phyloP scores from a whole-genome alignment of 192 early-diverging fungal species.

The Piromyces sp. region DNA sequence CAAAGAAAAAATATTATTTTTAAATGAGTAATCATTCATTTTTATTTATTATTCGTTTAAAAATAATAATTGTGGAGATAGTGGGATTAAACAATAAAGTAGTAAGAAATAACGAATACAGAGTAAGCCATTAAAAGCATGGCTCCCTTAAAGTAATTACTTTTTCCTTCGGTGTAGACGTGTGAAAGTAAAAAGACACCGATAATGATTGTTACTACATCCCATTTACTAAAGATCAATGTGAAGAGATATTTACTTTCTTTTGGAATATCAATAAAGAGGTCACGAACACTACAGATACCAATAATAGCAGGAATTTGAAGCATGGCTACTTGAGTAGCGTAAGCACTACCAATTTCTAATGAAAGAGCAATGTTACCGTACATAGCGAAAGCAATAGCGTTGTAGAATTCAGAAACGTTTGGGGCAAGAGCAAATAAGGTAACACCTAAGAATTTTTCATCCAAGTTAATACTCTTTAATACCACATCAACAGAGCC shows the following conservation, averaged over 20 bases:
- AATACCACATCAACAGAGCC: conserved; percentile 67
- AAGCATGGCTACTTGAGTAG: conserved; percentile 80
- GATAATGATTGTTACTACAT: conserved; percentile 40
- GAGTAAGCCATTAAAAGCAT: conserved; percentile 74
- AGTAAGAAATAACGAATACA: conserved; percentile 63
- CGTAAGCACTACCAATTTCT: conserved; percentile 93
- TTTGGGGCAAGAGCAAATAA: conserved; percentile 90
- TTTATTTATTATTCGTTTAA: too few species aligned
- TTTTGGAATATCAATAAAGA: conserved; percentile 5
- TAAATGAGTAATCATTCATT: too few species aligned
- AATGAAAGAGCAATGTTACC: conserved; percentile 67
- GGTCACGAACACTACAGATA: conserved; percentile 4
- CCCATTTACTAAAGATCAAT: conserved; percentile 55
- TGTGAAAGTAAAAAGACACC: conserved; percentile 42
- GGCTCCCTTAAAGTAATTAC: conserved; percentile 92
- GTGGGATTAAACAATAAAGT: conserved; percentile 38
- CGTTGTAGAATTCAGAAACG: conserved; percentile 80
- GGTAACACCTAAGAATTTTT: conserved; percentile 83
- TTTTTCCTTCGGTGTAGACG: conserved; percentile 85
- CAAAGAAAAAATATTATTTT: too few species aligned
- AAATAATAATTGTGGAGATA: too few species aligned
- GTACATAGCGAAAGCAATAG: conserved; percentile 82
- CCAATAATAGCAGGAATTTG: conserved; percentile 88
- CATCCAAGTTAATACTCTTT: conserved; percentile 31
- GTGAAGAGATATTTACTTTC: conserved; percentile 22